These are phyloP conservation scores for Isabelozyma heimii DNA, from an alignment of 805 yeast genomes.

Conservation along the genomic window DNA sequence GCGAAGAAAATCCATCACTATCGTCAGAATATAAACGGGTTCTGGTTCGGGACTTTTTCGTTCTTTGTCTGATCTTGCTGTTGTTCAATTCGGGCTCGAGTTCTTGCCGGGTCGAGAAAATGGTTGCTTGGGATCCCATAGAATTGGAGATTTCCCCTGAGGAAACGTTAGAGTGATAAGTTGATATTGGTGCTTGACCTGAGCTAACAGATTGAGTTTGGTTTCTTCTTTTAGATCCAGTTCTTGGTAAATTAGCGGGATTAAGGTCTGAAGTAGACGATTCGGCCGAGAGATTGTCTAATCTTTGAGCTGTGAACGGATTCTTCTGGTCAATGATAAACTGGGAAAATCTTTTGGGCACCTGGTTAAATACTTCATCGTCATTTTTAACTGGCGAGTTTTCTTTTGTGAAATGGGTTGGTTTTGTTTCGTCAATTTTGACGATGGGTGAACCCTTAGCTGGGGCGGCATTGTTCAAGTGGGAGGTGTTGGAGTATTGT, in stretches of 20 bases:
- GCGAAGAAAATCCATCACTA: constrained; percentile 7
- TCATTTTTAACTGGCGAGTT: constrained; percentile 1
- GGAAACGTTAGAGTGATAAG: not conserved
- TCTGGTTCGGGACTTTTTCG: not conserved
- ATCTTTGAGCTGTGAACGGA: constrained; percentile 13
- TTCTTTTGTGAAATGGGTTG: not conserved
- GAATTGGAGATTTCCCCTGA: constrained; percentile 31
- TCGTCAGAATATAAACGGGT: constrained; percentile 4
- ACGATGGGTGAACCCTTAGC: not conserved
- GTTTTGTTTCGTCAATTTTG: not conserved
- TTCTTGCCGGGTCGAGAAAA: constrained; percentile 37
- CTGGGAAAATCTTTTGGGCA: constrained; percentile 39
- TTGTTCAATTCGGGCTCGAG: constrained; percentile 4
- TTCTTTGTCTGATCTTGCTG: not conserved
- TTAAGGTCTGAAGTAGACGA: constrained; percentile 7
- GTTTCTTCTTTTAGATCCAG: not conserved
- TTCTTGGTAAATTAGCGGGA: not conserved
- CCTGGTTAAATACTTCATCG: constrained; percentile 23
- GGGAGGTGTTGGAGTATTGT: constrained; percentile 25
- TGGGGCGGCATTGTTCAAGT: constrained; percentile 7
- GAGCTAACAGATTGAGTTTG: not conserved
- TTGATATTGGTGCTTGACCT: not conserved
- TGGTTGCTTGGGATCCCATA: constrained; percentile 44
- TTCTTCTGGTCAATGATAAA: constrained; percentile 36
- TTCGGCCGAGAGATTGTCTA: constrained; percentile 17